Base-by-base conservation (phyloP, 1,139 yeast genomes). In the Lodderomyces jiufengensis region DNA sequence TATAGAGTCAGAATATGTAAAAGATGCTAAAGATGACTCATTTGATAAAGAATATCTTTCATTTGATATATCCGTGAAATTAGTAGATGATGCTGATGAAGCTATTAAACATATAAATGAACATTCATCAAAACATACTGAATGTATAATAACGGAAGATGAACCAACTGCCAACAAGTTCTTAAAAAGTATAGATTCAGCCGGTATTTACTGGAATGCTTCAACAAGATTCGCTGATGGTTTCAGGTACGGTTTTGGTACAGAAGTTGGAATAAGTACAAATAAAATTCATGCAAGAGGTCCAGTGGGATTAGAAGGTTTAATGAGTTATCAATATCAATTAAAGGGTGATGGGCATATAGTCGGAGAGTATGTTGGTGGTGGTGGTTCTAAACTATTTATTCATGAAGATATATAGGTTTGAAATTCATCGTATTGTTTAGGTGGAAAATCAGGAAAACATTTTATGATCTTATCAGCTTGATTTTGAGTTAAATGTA, bases 181-280 rank as follows among this genome's bases (percentile, higher is more conserved):
- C 63, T 61, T 90, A 51, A 80, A 81, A 57, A 95, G 90, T 21
- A 76, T 94, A 29, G 98, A 94, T 58, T 85, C 97, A 5, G 85
- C 97, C 3, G 97, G 97, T 39, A 95, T 92, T n/a, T 94, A 87
- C 66, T 90, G 97, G 97, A 94, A 94, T 55, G 90, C 95, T 35
- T 84, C 95, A 8, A 87, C 97, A 2, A 73, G 99, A 54, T 94
- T 94, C 63, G 97, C 98, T 8, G 99, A 94, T 61, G 99, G 99
- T 2, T 92, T 87, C 70, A 77, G 98, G 56, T 94, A 88, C 55
- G 99, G 99, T 0, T 92, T 94, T 56, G 99, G 99, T 36, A 84
- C 98, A 7, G 99, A 94, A 60, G 98, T 94, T 21, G 99, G 99
- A 27, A 90, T 94, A 43, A 84, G 95, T 41, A 94, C 98, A 32